phyloP scores from a whole-genome alignment of 2,329 filamentous ascomycete genomes.

The Fusarium sp. region DNA sequence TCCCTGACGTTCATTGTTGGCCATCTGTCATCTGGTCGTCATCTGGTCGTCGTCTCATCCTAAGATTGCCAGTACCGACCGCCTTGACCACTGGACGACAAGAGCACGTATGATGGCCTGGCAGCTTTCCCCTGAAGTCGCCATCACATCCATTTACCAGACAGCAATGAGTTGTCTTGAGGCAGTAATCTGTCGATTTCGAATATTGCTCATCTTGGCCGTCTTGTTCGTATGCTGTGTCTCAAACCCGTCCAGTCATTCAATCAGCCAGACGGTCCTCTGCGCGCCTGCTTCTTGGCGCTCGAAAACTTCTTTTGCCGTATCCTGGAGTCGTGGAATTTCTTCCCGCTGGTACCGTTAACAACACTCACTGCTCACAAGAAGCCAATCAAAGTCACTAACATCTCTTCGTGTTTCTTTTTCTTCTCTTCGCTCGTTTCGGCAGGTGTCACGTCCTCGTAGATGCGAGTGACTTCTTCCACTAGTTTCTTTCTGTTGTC shows the following conservation, averaged over 20 bases:
- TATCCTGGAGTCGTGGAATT: constrained; percentile 62
- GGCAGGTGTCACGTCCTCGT: constrained; percentile 62
- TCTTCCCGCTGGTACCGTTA: constrained; percentile 59
- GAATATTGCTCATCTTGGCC: neutral
- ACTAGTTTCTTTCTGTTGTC: constrained; percentile 68
- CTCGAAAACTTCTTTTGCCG: constrained; percentile 65
- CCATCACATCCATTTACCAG: neutral
- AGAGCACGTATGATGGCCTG: neutral
- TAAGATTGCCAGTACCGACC: constrained; percentile 1
- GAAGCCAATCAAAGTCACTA: constrained; percentile 29
- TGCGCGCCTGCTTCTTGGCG: constrained; percentile 66
- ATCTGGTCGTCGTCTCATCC: neutral
- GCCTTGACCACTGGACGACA: neutral
- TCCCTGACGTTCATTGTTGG: neutral
- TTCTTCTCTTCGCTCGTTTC: constrained; percentile 63
- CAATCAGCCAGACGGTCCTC: constrained; percentile 51
- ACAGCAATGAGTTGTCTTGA: neutral
- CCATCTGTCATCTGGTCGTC: neutral
- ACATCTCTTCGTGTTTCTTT: constrained; percentile 67
- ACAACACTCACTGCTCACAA: constrained; percentile 1
- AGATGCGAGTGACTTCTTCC: constrained; percentile 65
- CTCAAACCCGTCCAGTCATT: neutral
- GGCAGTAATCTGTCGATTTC: neutral
- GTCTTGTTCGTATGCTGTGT: neutral
- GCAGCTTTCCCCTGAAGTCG: neutral